Conservation (phyloP, 352 stramenopile genomes). For the Phytopythium kandeliae region DNA sequence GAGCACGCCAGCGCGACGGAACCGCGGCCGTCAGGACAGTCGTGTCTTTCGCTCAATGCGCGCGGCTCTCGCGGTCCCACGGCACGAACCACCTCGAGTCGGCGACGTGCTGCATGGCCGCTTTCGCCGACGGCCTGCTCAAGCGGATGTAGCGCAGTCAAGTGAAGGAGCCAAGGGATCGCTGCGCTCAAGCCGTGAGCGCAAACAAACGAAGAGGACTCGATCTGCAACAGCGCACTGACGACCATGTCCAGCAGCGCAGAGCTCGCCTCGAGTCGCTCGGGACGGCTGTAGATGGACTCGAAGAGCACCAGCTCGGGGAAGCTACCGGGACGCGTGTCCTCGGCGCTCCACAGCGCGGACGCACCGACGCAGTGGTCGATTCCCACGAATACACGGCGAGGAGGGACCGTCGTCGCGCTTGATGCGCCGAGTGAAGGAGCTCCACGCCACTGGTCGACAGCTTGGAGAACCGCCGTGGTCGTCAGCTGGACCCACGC, state of each 20-base stretch:
- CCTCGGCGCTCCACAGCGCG: constrained; percentile 30
- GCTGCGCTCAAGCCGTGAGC: too few species aligned
- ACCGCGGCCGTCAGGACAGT: constrained; percentile 14
- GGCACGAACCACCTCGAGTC: constrained; percentile 16
- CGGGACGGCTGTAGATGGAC: constrained; percentile 23
- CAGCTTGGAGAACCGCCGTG: constrained; percentile 17
- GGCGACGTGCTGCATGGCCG: constrained; percentile 9
- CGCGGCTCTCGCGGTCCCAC: constrained; percentile 25
- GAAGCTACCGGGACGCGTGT: constrained; percentile 35
- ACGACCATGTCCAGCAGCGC: constrained; percentile 23
- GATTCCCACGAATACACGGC: constrained; percentile 34
- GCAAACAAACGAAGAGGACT: constrained; percentile 29
- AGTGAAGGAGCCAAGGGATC: too few species aligned
- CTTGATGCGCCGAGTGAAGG: constrained; percentile 3
- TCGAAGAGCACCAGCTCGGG: constrained; percentile 42
- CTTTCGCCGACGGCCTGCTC: constrained; percentile 4
- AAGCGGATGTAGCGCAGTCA: neutral
- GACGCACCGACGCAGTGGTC: constrained; percentile 43
- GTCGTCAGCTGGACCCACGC: constrained; percentile 17
- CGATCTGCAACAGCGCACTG: constrained; percentile 15
- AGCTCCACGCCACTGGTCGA: constrained; percentile 20
- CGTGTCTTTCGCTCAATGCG: constrained; percentile 19
- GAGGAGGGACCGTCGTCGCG: neutral
- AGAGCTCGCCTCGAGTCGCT: neutral
- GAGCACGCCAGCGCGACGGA: constrained; percentile 14